These are phyloP conservation scores for Hanseniaspora valbyensis DNA, from an alignment of 805 yeast species.

Conservation along the genomic window DNA sequence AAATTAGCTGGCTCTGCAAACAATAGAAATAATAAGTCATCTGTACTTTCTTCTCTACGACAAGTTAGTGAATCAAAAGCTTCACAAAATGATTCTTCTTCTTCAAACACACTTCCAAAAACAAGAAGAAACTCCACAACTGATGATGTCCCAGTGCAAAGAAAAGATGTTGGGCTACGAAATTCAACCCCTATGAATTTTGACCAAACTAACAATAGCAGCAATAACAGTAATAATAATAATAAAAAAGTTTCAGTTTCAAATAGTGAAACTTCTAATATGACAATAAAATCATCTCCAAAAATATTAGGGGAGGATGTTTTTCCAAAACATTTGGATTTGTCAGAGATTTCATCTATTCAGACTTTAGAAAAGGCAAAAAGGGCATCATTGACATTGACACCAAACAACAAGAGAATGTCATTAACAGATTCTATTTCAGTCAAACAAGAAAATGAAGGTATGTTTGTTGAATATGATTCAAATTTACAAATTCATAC, in stretches of 20 bases:
- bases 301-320: slow-evolving; percentile 44
- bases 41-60: not conserved
- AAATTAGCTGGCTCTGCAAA: not conserved
- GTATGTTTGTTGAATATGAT: slow-evolving; percentile 37
- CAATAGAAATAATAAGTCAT: not conserved
- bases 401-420: slow-evolving; percentile 14
- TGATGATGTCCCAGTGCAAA: slow-evolving; percentile 1
- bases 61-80: not conserved
- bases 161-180: slow-evolving; percentile 14
- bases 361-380: slow-evolving; percentile 55
- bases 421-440: slow-evolving; percentile 28
- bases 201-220: not conserved
- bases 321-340: slow-evolving; percentile 59
- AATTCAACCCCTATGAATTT: not conserved
- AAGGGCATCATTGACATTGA: slow-evolving; percentile 35
- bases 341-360: slow-evolving; percentile 63
- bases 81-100: not conserved
- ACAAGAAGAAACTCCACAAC: not conserved
- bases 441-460: slow-evolving; percentile 35
- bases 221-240: not conserved
- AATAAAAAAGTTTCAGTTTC: slow-evolving; percentile 5
- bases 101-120: not conserved
- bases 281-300: slow-evolving; percentile 15
- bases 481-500: slow-evolving; percentile 25
- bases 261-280: slow-evolving; percentile 5